phyloP scores from a whole-genome alignment of 805 yeast species.

The Teunomyces pallodes region DNA sequence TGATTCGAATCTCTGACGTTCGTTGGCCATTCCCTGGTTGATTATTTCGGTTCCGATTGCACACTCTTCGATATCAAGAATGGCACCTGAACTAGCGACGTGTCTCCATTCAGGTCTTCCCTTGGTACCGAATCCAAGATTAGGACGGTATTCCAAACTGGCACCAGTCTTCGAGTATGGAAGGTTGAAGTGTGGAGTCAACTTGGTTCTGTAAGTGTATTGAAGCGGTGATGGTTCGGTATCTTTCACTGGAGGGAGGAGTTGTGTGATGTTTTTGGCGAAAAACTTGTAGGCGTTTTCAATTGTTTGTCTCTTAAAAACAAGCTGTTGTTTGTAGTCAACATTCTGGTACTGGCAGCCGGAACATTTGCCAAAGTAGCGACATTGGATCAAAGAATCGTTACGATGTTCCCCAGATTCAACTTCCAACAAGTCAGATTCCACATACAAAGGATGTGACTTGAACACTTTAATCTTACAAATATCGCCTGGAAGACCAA shows the following conservation, averaged over 20 bases:
- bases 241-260: conserved; percentile 58
- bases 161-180: conserved; percentile 49
- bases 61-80: conserved; percentile 93
- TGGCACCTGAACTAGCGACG: conserved; percentile 56
- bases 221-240: conserved; percentile 78
- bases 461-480: conserved; percentile 71
- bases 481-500: conserved; percentile 81
- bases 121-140: conserved; percentile 85
- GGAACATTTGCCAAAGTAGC: conserved; percentile 88
- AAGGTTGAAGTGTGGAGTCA: conserved; percentile 92
- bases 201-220: conserved; percentile 80
- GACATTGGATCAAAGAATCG: conserved; percentile 64
- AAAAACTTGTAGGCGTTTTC: conserved; percentile 77
- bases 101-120: conserved; percentile 73
- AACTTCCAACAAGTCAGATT: conserved; percentile 66
- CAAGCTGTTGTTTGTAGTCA: conserved; percentile 68
- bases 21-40: conserved; percentile 69
- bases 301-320: conserved; percentile 70
- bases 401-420: conserved; percentile 38
- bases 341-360: conserved; percentile 93
- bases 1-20: conserved; percentile 54
- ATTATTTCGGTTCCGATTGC: conserved; percentile 80
- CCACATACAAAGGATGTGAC: conserved; percentile 72
- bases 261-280: conserved; percentile 52
- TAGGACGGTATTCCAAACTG: conserved; percentile 48